Evolutionary conservation across 352 stramenopile genomes (phyloP), one percentile per base, ranked within the genome.

Genomic region (Globisporangium rhizosaccharum): DNA sequence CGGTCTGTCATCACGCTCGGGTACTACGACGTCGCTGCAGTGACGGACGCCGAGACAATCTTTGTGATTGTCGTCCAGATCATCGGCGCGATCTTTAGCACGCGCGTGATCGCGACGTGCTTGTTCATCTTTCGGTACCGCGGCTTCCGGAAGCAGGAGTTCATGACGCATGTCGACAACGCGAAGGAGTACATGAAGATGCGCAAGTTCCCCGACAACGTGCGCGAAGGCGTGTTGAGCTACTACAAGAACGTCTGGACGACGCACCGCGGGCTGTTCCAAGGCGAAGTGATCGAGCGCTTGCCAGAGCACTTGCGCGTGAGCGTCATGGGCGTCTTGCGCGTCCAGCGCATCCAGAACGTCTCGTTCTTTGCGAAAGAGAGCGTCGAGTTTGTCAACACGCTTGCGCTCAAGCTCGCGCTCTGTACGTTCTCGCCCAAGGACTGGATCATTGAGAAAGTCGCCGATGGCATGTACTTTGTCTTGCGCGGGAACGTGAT

Each of bases 121-220:
- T 59, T 87, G 17, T 90, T 90, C 53, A 82, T 90, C 28, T 87
- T 90, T 39, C 66, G 78, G 7, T 76, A 88, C 47, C 68, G 78
- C 14, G 84, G 80, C 39, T 71, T 66, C 3, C 65, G 73, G 0
- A 77, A 85, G 53, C 76, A 87, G 55, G 69, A 77, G 28, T 88
- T 91, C 60, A 87, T 87, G 73, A 59, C 74, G 2, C 75, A 85
- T 36, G 75, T 89, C 1, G 79, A 91, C 50, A 84, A 72, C 37
- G 75, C 81, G 28, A 87, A 88, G 39, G 79, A 85, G 70, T 88
- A 86, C 63, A 89, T 91, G 81, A 69, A 77, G 52, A 73, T 81
- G 54, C 76, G 72, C 3, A 66, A 69, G n/a, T 82, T 91, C 33
- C 81, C 81, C 0, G 69, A 87, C 36, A 64, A 63, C n/a, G 70